Evolutionary conservation across 345 rosid genomes (phyloP).

Genomic region (Erodium maritimum): DNA sequence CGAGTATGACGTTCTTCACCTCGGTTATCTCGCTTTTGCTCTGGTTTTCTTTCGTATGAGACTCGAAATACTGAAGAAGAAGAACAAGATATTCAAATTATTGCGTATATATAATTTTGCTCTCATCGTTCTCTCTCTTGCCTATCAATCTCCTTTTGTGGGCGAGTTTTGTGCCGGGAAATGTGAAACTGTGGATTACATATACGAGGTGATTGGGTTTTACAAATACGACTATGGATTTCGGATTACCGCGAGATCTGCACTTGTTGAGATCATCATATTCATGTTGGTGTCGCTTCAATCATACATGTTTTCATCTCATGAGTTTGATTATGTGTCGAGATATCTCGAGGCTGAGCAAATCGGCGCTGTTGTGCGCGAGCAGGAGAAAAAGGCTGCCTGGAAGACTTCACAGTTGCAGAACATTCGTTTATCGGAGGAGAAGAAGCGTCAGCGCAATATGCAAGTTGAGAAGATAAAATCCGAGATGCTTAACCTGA

Average conservation of each 20-base stretch:
- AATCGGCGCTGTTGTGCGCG: conserved; percentile 21
- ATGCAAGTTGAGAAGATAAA: conserved; percentile 40
- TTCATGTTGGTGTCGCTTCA: conserved; percentile 34
- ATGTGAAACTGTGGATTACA: conserved; percentile 16
- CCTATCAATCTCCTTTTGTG: conserved; percentile 35
- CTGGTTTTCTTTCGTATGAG: conserved; percentile 41
- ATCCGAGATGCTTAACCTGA: conserved; percentile 39
- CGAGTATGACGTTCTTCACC: conserved; percentile 49
- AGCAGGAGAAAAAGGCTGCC: conserved; percentile 34
- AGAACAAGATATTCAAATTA: conserved; percentile 28
- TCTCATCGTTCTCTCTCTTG: conserved; percentile 32
- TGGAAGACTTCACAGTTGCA: conserved; percentile 38
- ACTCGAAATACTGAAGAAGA: conserved; percentile 26
- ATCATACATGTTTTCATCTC: conserved; percentile 31
- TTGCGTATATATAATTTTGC: conserved; percentile 34
- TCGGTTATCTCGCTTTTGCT: conserved; percentile 46
- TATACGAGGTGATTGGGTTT: conserved; percentile 28
- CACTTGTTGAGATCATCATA: conserved; percentile 37
- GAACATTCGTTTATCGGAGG: conserved; percentile 28
- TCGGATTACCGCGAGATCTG: conserved; percentile 37
- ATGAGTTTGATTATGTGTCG: conserved; percentile 28
- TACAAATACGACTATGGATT: conserved; percentile 40
- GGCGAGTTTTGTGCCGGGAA: conserved; percentile 19
- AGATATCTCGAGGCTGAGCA: conserved; percentile 36
- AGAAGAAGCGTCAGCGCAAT: conserved; percentile 30